Evolutionary conservation across 73 alveolate genomes (phyloP).

Genomic region (Paramecium sexaurelia): DNA sequence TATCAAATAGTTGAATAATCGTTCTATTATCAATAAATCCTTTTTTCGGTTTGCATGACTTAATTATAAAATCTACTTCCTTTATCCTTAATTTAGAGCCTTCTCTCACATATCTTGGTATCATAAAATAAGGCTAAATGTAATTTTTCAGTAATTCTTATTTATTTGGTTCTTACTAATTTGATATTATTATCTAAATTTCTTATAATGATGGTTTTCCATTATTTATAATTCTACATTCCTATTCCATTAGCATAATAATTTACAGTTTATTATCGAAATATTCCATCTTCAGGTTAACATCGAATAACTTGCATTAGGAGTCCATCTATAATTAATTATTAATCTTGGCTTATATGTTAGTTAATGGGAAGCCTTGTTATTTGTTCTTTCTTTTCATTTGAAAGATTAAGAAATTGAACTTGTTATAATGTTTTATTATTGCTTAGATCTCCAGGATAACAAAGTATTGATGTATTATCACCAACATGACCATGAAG

Average conservation of each 20-base stretch:
- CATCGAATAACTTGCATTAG: not conserved
- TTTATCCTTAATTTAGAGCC: not conserved
- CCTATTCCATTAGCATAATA: not conserved
- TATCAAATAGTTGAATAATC: not conserved
- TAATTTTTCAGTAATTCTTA: not conserved
- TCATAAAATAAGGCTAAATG: not conserved
- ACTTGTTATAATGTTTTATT: not conserved
- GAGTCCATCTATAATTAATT: not conserved
- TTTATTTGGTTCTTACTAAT: not conserved
- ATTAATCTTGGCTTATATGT: not conserved
- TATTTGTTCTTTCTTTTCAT: not conserved
- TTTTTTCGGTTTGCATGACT: not conserved
- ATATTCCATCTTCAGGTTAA: conserved; percentile 3
- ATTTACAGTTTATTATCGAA: not conserved
- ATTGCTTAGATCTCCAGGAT: not conserved
- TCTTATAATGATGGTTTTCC: not conserved
- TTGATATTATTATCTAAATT: not conserved
- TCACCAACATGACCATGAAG: not conserved
- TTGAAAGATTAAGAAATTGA: not conserved
- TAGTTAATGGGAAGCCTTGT: not conserved
- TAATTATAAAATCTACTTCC: not conserved
- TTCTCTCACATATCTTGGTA: not conserved
- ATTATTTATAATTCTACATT: not conserved
- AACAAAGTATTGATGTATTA: not conserved
- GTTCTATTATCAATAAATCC: not conserved